These are phyloP conservation scores for Diaporthe capsici DNA, from an alignment of 2,329 filamentous ascomycete species.

Conservation along the genomic window DNA sequence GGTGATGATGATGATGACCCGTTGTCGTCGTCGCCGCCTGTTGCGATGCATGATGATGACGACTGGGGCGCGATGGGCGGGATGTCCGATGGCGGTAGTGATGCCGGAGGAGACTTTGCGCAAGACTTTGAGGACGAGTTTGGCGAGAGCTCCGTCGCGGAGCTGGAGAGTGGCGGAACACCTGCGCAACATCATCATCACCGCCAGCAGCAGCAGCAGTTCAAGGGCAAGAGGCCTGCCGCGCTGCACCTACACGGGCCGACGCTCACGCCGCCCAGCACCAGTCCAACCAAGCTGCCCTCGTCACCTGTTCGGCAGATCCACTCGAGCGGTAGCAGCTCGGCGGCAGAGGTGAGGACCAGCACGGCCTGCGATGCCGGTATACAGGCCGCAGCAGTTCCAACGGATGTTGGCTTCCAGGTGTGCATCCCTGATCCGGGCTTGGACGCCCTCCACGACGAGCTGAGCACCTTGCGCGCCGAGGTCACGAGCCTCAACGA, in stretches of 20 bases:
- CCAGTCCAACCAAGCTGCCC: constrained; percentile 35
- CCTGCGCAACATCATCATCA: neutral
- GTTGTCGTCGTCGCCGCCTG: neutral
- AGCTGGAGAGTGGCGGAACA: constrained; percentile 20
- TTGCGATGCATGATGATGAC: neutral
- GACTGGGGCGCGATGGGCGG: constrained; percentile 33
- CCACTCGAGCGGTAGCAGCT: neutral
- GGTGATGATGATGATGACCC: neutral
- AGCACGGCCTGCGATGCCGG: constrained; percentile 14
- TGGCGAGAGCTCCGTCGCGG: constrained; percentile 21
- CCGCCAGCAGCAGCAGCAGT: neutral
- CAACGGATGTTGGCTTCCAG: constrained; percentile 1
- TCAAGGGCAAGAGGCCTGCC: neutral
- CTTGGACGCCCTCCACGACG: neutral
- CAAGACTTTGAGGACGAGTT: constrained; percentile 1
- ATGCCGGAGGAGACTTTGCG: neutral
- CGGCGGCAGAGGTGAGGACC: neutral
- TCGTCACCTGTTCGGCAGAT: neutral
- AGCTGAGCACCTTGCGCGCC: constrained; percentile 29
- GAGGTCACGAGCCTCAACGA: constrained; percentile 31
- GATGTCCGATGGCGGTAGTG: constrained; percentile 34
- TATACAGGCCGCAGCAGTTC: neutral
- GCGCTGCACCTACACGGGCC: neutral
- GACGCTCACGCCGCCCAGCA: constrained; percentile 37
- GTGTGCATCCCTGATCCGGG: constrained; percentile 1